Base-by-base conservation (phyloP, 176 grass and related monocot genomes). In the Triticum monococcum region DNA sequence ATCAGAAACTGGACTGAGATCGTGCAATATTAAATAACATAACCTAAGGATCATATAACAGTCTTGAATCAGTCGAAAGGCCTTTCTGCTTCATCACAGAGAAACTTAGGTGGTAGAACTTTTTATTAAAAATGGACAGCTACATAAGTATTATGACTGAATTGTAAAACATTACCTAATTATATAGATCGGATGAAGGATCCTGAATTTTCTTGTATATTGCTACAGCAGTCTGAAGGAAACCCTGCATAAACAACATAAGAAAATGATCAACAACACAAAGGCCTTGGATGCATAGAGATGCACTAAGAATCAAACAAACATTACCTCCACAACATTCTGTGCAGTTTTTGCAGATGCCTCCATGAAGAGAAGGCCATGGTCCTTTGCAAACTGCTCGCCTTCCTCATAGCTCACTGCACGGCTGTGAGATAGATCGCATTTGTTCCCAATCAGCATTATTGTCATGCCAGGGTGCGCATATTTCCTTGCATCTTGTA, bases 131-230 rank as follows among this genome's bases (percentile, higher is more conserved):
- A 74, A 11, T 65, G 12, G 45, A 69, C 8, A 37, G 26, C 37
- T 77, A 35, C 37, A 3, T 67, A 75, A 75, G 46, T 50, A 50
- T 14, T 50, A 81, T 7, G 9, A 40, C 40, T 17, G 10, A 50
- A 50, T 4, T 50, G 13, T 50, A 50, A 16, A 50, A 50, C 30
- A 32, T n/a, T 61, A 92, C 88, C 88, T 95, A 90, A 79, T 95
- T 95, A 62, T 88, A 95, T 90, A 90, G 88, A 59, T 89, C 93
- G 31, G 90, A 90, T 11, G 90, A 90, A 56, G 90, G 90, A 79
- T 95, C 93, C 32, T 92, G 93, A 35, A 92, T 92, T 82, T 95
- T 95, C 83, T 95, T 95, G 90, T 92, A 92, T 72, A 95, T 90
- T 22, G 83, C 87, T 38, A 83, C 88, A 69, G 90, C 90, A 26